These are phyloP conservation scores for Fusarium setosum DNA, from an alignment of 2,329 filamentous ascomycete species.

Conservation along the genomic window DNA sequence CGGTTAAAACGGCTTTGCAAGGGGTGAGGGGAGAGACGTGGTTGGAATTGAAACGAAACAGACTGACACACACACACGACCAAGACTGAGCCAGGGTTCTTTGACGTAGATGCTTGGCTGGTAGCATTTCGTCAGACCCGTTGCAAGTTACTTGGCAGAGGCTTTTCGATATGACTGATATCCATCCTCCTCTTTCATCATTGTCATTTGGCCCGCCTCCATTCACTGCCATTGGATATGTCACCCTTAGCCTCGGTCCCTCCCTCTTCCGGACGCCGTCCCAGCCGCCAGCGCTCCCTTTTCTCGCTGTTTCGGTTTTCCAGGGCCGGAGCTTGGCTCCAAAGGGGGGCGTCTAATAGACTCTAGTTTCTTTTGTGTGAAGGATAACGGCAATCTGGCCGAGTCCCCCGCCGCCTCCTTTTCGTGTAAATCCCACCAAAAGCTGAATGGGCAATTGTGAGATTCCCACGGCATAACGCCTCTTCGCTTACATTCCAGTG, in stretches of 20 bases:
- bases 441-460: background rate
- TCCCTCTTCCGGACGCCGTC: slow-evolving; percentile 11
- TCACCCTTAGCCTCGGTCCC: slow-evolving; percentile 4
- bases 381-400: slow-evolving; percentile 25
- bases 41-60: slow-evolving; percentile 4
- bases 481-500: background rate
- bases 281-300: slow-evolving; percentile 26
- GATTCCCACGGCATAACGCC: background rate
- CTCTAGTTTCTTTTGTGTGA: slow-evolving; percentile 15
- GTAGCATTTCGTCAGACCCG: too few relatives aligned
- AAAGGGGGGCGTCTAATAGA: background rate
- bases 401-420: too few relatives aligned
- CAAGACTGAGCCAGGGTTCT: background rate
- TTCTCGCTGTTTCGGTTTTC: background rate
- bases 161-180: background rate
- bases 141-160: background rate
- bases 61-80: background rate
- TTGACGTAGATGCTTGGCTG: too few relatives aligned
- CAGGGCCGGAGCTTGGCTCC: slow-evolving; percentile 3
- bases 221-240: background rate
- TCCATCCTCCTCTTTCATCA: background rate
- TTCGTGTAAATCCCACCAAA: background rate
- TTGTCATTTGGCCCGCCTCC: background rate
- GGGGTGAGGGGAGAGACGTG: background rate
- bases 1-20: background rate